These are phyloP conservation scores for Acorus calamus DNA, from an alignment of 106 monocot genomes.

Conservation along the genomic window DNA sequence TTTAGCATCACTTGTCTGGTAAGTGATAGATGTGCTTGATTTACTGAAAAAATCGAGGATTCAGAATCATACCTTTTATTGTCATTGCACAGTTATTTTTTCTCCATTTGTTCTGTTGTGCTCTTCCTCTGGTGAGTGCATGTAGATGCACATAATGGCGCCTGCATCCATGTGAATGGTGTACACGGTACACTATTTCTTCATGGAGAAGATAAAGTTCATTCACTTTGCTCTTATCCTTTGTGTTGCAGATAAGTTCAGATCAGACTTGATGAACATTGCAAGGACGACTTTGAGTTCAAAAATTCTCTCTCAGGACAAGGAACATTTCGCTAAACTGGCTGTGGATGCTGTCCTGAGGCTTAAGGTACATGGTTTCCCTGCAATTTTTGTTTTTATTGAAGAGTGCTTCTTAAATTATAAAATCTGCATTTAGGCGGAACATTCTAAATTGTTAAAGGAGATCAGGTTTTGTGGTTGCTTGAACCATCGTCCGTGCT, in stretches of 20 bases:
- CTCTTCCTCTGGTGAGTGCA: neutral
- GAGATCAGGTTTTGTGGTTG: slow-evolving; percentile 8
- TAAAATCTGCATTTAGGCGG: too few species aligned
- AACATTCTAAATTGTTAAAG: neutral
- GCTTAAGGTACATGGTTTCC: slow-evolving; percentile 54
- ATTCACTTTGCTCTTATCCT: neutral
- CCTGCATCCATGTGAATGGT: too few species aligned
- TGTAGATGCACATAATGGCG: neutral
- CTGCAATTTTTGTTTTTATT: neutral
- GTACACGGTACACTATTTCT: neutral
- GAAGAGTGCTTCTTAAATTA: too few species aligned
- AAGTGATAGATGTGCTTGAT: too few species aligned
- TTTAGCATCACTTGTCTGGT: too few species aligned
- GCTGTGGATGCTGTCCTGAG: slow-evolving; percentile 98
- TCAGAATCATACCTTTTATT: too few species aligned
- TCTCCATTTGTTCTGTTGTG: neutral
- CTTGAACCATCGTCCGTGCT: neutral
- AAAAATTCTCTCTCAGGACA: slow-evolving; percentile 94
- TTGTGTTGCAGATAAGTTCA: slow-evolving; percentile 67
- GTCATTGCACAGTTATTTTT: neutral
- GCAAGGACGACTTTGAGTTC: slow-evolving; percentile 96
- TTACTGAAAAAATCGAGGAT: too few species aligned
- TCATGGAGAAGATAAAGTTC: neutral
- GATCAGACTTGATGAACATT: slow-evolving; percentile 85
- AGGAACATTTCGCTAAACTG: slow-evolving; percentile 90